Percentiles rank a stretch among this genome's conserved stretches.
These are phyloP conservation scores for Fusarium longipes DNA, from an alignment of 2,329 filamentous ascomycete genomes.

Conservation along the genomic window DNA sequence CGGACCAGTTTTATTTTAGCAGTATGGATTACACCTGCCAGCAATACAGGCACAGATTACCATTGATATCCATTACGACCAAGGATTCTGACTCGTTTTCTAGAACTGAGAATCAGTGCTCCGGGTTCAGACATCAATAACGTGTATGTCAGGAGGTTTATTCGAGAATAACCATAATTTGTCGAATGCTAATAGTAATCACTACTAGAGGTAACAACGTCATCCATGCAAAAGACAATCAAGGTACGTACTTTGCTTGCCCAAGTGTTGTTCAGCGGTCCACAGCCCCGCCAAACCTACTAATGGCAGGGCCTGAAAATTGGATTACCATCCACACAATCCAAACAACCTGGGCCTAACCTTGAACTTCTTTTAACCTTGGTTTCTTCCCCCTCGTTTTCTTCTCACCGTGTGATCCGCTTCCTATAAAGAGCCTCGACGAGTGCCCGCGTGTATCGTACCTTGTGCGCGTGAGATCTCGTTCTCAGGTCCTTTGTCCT, in stretches of 20 bases:
- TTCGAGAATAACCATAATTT: background rate
- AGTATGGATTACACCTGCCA: background rate
- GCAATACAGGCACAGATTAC: background rate
- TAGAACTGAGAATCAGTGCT: background rate
- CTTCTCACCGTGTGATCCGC: slow-evolving; percentile 26
- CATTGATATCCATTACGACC: background rate
- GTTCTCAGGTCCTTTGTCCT: slow-evolving; percentile 2
- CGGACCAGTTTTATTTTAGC: background rate
- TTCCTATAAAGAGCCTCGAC: slow-evolving; percentile 35
- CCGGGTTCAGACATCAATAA: background rate
- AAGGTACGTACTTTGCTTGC: background rate
- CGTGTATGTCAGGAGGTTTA: background rate
- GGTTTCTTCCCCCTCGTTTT: slow-evolving; percentile 20
- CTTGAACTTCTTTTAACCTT: slow-evolving; percentile 35
- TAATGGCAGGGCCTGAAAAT: slow-evolving; percentile 33
- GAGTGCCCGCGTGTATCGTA: slow-evolving; percentile 40
- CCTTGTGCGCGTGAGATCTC: slow-evolving; percentile 35
- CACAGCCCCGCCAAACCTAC: slow-evolving; percentile 45
- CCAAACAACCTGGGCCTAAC: slow-evolving; percentile 16
- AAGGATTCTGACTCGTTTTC: background rate
- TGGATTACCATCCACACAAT: slow-evolving; percentile 39
- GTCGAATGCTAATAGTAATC: background rate
- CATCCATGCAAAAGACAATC: slow-evolving; percentile 18
- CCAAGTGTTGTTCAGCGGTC: slow-evolving; percentile 2
- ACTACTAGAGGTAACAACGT: too few relatives aligned